Conservation (phyloP, 192 early-diverging fungal genomes). For the Podila epigama region DNA sequence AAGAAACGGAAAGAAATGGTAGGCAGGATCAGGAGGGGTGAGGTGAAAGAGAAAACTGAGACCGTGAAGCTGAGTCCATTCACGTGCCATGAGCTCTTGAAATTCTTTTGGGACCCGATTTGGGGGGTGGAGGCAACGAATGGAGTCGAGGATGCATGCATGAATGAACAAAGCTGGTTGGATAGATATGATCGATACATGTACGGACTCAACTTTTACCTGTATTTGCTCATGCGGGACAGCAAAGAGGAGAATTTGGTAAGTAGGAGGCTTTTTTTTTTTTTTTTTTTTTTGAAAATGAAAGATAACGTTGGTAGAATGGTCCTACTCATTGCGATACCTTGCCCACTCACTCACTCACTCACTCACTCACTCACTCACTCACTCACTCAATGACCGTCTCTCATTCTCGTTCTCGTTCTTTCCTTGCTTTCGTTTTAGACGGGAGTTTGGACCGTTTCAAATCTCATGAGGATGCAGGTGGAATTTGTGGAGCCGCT, state of each 20-base stretch:
- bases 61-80: slow-evolving; percentile 36
- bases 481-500: too few species aligned
- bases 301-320: not conserved
- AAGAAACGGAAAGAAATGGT: slow-evolving; percentile 4
- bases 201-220: slow-evolving; percentile 58
- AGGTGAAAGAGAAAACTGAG: not conserved
- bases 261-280: not conserved
- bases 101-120: slow-evolving; percentile 42
- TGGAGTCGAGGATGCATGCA: slow-evolving; percentile 15
- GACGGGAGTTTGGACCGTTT: too few species aligned
- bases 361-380: too few species aligned
- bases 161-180: slow-evolving; percentile 35
- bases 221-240: slow-evolving; percentile 56
- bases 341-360: too few species aligned
- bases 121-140: slow-evolving; percentile 36
- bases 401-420: too few species aligned
- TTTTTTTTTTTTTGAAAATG: not conserved
- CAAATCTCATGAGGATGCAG: too few species aligned
- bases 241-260: slow-evolving; percentile 51
- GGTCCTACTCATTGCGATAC: too few species aligned
- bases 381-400: too few species aligned
- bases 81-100: slow-evolving; percentile 46
- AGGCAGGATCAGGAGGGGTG: slow-evolving; percentile 6
- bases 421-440: too few species aligned
- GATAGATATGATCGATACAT: slow-evolving; percentile 54